phyloP scores from a whole-genome alignment of 75 land plant species.

The Picea glauca region DNA sequence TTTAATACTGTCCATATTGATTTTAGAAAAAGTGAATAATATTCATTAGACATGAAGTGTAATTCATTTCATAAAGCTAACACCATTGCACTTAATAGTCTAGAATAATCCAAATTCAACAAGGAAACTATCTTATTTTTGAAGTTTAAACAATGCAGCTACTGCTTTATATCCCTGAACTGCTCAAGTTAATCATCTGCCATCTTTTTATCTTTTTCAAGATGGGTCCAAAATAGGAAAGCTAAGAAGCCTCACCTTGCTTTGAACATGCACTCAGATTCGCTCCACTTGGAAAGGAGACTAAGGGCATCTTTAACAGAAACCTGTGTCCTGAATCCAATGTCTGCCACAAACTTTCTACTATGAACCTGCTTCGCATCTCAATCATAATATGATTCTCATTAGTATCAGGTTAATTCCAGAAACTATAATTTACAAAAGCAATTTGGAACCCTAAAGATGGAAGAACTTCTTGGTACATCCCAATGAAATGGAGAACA shows the following conservation, averaged over 20 bases:
- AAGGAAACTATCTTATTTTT: neutral
- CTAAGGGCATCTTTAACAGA: constrained; percentile 44
- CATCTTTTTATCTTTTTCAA: neutral
- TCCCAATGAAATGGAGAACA: neutral
- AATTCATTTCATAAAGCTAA: neutral
- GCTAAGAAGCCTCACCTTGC: constrained; percentile 46
- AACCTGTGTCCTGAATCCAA: constrained; percentile 76
- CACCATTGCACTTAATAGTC: neutral
- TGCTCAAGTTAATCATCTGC: too few relatives aligned
- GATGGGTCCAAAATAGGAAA: neutral
- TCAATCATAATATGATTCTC: neutral
- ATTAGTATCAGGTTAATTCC: neutral
- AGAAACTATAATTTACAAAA: neutral
- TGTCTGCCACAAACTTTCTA: constrained; percentile 38
- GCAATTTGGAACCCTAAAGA: neutral
- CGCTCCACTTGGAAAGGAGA: constrained; percentile 50
- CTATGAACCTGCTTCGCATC: constrained; percentile 47
- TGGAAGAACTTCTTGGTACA: neutral
- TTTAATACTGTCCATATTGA: too few relatives aligned
- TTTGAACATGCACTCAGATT: constrained; percentile 27
- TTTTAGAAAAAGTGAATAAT: too few relatives aligned
- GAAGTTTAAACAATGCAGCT: too few relatives aligned
- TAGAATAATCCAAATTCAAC: neutral
- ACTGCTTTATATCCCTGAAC: too few relatives aligned
- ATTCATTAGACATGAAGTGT: neutral